These are phyloP conservation scores for Tolypocladium amazonense DNA, from an alignment of 2,329 filamentous ascomycete genomes.

Conservation along the genomic window DNA sequence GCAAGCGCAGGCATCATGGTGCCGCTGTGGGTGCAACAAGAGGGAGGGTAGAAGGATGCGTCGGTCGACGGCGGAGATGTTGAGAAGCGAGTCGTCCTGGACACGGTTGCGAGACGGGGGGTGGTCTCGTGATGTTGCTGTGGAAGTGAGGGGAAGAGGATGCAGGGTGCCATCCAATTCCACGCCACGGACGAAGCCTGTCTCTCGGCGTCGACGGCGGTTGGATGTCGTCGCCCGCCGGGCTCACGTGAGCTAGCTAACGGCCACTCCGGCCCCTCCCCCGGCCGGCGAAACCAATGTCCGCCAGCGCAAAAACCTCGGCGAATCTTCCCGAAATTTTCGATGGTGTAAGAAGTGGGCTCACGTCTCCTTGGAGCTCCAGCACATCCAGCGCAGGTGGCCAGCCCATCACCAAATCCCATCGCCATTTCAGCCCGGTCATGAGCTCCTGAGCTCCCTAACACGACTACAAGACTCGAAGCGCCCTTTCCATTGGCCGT, in stretches of 20 bases:
- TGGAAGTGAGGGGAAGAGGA: neutral
- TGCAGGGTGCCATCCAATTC: neutral
- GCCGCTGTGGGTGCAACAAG: neutral
- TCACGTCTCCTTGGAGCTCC: neutral
- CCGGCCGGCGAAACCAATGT: neutral
- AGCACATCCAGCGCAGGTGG: neutral
- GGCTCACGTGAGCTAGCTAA: neutral
- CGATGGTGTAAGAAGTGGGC: neutral
- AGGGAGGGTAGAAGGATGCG: neutral
- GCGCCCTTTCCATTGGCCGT: neutral
- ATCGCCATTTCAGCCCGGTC: neutral
- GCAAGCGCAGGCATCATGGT: constrained; percentile 24
- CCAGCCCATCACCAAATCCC: neutral
- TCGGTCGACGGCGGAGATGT: neutral
- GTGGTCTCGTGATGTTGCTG: neutral
- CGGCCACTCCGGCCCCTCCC: neutral
- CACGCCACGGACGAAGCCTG: neutral
- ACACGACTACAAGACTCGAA: neutral
- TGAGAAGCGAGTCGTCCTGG: neutral
- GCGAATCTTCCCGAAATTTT: neutral
- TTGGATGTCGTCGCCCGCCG: neutral
- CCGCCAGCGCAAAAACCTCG: neutral
- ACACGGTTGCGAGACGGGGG: neutral
- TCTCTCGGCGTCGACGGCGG: neutral
- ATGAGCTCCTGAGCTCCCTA: neutral